Evolutionary conservation across 2,329 filamentous ascomycete species (phyloP), one percentile per base, ranked within the genome.

Genomic region (Dactylellina cionopaga): DNA sequence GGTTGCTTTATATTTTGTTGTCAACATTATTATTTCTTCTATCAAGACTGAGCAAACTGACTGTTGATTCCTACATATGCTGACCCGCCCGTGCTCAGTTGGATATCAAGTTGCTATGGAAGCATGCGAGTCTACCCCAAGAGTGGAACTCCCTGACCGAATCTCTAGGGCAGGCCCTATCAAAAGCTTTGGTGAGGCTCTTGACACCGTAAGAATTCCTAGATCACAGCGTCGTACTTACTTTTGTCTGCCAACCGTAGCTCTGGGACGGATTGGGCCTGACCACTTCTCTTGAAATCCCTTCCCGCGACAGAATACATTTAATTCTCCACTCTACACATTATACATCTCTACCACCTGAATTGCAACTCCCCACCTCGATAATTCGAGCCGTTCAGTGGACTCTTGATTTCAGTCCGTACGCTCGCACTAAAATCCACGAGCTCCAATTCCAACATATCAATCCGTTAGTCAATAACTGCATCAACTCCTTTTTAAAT

Each of bases 261-360:
- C 35, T 65, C 35, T 72, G 68, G 68, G 35, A 55, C 11, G 44
- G 35, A 19, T 39, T 72, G 31, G 52, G 33, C n/a, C 37, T 72
- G 19, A 35, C 25, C 24, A 24, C 68, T 25, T 65, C 59, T 19
- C 68, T 72, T 47, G 39, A 64, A 46, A 72, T 72, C 39, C 68
- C 59, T 19, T 72, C 68, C 24, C 52, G 60, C 47, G 44, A 51
- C 25, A 19, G 17, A 5, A 65, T 72, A 25, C 47, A 51, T 13
- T 59, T 72, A 22, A 72, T 19, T 11, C 46, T 72, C 24, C 35
- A 39, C 35, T 72, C 59, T 10, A 29, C 43, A 29, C 49, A 51
- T 27, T 25, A 65, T 22, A 65, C 59, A 15, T 17, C 59, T 15
- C 68, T 72, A 41, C 59, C 68, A 47, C 29, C 51, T 25, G 27